Conservation (phyloP, 176 grass and related monocot species). For the Metroxylon sagu region DNA sequence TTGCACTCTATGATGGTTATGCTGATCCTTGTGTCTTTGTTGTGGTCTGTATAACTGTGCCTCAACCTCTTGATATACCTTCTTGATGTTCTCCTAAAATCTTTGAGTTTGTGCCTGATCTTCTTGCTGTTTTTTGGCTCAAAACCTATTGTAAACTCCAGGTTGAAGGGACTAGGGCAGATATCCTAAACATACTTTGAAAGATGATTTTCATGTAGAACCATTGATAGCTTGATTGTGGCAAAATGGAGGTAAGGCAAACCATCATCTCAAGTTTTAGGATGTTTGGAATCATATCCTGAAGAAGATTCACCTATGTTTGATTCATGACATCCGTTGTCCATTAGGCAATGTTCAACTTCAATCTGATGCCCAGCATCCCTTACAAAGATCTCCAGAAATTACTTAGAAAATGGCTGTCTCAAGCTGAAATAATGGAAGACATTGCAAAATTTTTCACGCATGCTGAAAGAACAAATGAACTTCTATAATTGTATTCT, state of each 20-base stretch:
- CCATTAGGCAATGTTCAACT: not conserved
- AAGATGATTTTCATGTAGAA: not conserved
- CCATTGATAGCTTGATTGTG: conserved; percentile 3
- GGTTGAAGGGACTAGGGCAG: conserved; percentile 1
- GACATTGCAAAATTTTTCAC: not conserved
- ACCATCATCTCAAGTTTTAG: conserved; percentile 3
- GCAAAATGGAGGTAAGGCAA: not conserved
- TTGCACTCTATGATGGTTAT: too few species aligned
- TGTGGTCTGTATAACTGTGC: too few species aligned
- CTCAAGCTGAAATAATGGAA: not conserved
- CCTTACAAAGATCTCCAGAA: not conserved
- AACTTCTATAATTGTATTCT: too few species aligned
- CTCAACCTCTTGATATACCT: too few species aligned
- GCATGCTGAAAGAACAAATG: not conserved
- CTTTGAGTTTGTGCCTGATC: too few species aligned
- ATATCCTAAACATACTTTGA: conserved; percentile 3
- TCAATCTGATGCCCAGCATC: not conserved
- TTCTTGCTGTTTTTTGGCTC: too few species aligned
- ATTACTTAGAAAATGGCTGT: conserved; percentile 4
- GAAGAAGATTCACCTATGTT: not conserved
- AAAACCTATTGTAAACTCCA: not conserved
- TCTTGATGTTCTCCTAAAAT: too few species aligned
- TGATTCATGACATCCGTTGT: not conserved
- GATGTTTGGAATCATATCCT: conserved; percentile 4
- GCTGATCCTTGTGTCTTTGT: too few species aligned